Evolutionary conservation across 164 flowering plant species (phyloP), one percentile per base, ranked within the genome.

Genomic region (Euptelea pleiosperma): DNA sequence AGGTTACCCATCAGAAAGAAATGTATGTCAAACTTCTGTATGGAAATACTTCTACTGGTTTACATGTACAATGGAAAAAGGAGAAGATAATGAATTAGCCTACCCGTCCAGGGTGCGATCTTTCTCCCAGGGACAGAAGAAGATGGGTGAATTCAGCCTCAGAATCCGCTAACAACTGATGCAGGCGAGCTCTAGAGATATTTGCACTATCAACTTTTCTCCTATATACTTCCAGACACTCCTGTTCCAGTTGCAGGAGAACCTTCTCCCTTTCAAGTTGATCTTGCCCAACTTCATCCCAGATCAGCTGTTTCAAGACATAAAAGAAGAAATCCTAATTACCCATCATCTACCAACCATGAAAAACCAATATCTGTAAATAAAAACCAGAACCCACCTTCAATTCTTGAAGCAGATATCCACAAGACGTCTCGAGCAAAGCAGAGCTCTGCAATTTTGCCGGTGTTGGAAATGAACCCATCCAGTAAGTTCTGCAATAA

Each of bases 221-320:
- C 58, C 87, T 67, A 61, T 93, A 87, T 36, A 86, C 90, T 19
- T 86, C 86, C 7, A 84, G 66, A 49, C 98, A 93, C 59, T 93
- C 97, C 55, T 82, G 88, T 57, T 93, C 97, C 22, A 93, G 64
- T 39, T 87, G 91, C 34, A 87, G 70, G 42, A 90, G 68, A 44
- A 79, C 76, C 75, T 77, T 87, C 63, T 86, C 96, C 61, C 88
- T 78, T 60, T 79, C 91, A 53, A 69, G 60, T 63, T 83, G 72
- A 60, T 81, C 81, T 69, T 87, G 91, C 37, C 99, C 99, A 16
- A 93, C 87, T 72, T 93, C 99, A 70, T 86, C 90, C 97, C 99
- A 93, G 33, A 93, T 87, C 61, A 84, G 73, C 99, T 90, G 79
- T 37, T 61, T 42, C 48, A 42, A 47, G 15, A 4, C 52, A 16